Conservation (phyloP, 805 yeast genomes). For the Kuraishia floccosa region DNA sequence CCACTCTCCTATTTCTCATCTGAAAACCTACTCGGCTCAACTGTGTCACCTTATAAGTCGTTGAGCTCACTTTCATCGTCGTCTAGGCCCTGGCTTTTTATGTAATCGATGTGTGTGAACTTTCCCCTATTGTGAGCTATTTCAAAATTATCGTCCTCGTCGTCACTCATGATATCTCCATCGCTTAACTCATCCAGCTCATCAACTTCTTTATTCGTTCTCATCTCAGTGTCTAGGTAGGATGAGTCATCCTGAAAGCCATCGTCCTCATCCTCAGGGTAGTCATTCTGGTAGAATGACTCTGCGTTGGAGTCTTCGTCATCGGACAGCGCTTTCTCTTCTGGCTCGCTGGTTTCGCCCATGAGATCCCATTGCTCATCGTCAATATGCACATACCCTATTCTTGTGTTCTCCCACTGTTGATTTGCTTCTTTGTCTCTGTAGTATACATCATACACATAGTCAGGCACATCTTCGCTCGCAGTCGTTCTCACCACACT, state of each 20-base stretch:
- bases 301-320: slow-evolving; percentile 89
- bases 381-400: slow-evolving; percentile 42
- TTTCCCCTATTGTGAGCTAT: slow-evolving; percentile 19
- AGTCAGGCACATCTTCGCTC: slow-evolving; percentile 50
- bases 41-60: slow-evolving; percentile 7
- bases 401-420: slow-evolving; percentile 22
- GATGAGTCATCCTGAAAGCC: slow-evolving; percentile 7
- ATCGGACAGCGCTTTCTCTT: slow-evolving; percentile 27
- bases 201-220: slow-evolving; percentile 4
- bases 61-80: slow-evolving; percentile 15
- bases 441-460: slow-evolving; percentile 86
- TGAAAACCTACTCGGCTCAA: slow-evolving; percentile 3
- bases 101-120: slow-evolving; percentile 15
- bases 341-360: slow-evolving; percentile 25
- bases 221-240: slow-evolving; percentile 2
- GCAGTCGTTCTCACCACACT: too few species aligned
- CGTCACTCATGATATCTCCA: slow-evolving; percentile 21
- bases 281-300: slow-evolving; percentile 83
- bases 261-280: slow-evolving; percentile 82
- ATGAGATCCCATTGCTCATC: slow-evolving; percentile 34
- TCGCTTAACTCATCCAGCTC: slow-evolving; percentile 5
- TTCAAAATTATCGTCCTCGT: slow-evolving; percentile 23
- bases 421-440: slow-evolving; percentile 41
- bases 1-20: slow-evolving; percentile 13
- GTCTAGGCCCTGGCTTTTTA: slow-evolving; percentile 16